phyloP scores from a whole-genome alignment of 768 basidiomycete species.

The Macrolepiota dolichaula region DNA sequence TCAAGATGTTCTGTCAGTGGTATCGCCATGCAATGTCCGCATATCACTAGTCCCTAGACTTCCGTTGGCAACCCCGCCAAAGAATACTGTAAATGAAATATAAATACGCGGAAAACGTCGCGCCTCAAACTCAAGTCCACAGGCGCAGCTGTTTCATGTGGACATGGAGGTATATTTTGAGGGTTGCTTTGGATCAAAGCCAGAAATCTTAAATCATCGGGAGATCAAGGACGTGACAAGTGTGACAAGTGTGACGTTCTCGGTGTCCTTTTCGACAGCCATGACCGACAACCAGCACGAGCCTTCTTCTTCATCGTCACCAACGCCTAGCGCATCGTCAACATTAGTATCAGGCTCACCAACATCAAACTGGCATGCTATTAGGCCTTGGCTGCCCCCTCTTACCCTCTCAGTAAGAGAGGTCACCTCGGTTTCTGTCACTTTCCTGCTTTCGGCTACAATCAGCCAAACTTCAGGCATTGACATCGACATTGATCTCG shows the following conservation, averaged over 20 bases:
- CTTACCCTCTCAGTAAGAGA: slow-evolving; percentile 72
- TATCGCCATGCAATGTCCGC: neutral
- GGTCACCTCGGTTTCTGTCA: slow-evolving; percentile 83
- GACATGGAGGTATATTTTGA: too few relatives aligned
- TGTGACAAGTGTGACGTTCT: neutral
- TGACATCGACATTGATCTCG: slow-evolving; percentile 6
- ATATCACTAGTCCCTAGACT: neutral
- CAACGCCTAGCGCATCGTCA: slow-evolving; percentile 4
- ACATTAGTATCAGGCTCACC: slow-evolving; percentile 14
- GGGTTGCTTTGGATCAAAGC: too few relatives aligned
- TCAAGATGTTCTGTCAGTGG: neutral
- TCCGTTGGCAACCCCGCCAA: neutral
- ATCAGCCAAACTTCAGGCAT: neutral
- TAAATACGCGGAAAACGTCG: too few relatives aligned
- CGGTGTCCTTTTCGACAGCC: neutral
- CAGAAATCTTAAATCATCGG: too few relatives aligned
- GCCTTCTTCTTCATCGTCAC: slow-evolving; percentile 1
- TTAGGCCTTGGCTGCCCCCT: slow-evolving; percentile 74
- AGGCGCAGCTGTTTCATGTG: too few relatives aligned
- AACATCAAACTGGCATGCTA: slow-evolving; percentile 55
- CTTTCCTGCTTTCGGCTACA: slow-evolving; percentile 64
- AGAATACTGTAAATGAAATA: neutral
- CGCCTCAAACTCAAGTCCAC: too few relatives aligned
- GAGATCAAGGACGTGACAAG: neutral
- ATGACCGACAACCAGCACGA: slow-evolving; percentile 4